These are phyloP conservation scores for apple (Malus domestica) DNA, from an alignment of 306 rosid genomes.

Conservation along the genomic window DNA sequence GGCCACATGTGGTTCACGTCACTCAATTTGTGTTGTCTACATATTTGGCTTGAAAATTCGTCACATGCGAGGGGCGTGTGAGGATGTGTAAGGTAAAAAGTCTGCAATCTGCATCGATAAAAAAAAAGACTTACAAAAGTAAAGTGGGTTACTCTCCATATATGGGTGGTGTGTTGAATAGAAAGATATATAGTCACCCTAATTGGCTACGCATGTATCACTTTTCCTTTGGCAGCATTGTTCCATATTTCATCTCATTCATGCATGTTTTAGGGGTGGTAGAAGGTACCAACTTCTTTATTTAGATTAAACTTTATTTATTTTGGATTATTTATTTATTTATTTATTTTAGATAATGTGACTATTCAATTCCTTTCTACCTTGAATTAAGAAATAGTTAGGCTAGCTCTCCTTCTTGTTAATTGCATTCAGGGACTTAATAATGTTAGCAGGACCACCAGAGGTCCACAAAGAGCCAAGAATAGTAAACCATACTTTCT, in stretches of 20 bases:
- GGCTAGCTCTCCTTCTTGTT: conserved; percentile 10
- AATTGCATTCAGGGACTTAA: neutral
- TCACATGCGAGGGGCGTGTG: no score
- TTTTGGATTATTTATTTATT: neutral
- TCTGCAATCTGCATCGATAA: no score
- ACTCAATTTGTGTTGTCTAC: no score
- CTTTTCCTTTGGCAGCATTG: neutral
- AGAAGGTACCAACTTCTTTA: neutral
- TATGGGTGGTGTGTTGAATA: neutral
- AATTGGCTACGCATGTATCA: neutral
- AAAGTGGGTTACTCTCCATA: no score
- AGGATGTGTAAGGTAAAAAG: no score
- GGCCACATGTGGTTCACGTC: no score
- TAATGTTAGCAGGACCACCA: conserved; percentile 28
- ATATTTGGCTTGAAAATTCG: no score
- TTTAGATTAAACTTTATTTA: neutral
- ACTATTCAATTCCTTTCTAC: neutral
- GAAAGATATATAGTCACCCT: neutral
- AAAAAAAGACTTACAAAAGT: no score
- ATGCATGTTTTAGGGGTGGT: neutral
- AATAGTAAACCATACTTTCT: neutral
- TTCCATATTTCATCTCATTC: neutral
- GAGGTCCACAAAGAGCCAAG: neutral
- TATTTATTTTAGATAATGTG: neutral
- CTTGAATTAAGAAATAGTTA: neutral